Base-by-base conservation (phyloP, 805 yeast species). In the Candida coquimbonensis region DNA sequence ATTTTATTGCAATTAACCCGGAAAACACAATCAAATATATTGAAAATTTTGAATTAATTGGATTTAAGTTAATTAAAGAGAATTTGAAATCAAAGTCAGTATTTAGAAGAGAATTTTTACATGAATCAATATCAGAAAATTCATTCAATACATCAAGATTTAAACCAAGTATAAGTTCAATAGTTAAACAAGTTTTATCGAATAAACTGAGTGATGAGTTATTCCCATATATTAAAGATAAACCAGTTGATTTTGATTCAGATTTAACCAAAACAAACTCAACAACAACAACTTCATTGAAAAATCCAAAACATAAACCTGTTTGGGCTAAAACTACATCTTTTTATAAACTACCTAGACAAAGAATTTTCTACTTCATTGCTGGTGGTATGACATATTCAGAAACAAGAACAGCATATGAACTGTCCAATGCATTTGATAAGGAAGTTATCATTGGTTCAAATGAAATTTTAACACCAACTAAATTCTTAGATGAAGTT, bases 301-400 rank as follows among this genome's bases (percentile, higher is more conserved):
- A 89, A 53, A 83, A 82, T 56, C 80, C 84, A 8, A 72, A 85
- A 37, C 86, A 83, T 54, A 77, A 81, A 50, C 88, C 91, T 0
- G 77, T 83, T 0, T 85, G 93, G 93, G 85, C 88, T 4, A 78
- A 75, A 48, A 67, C 70, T 17, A 60, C 56, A 44, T 43, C 63
- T 5, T 56, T 55, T 40, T 57, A 52, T 36, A 66, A 61, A 39
- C 67, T 66, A 3, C 68, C 71, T 40, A 70, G 80, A 52, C 96
- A 87, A 59, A 70, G 93, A 42, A 70, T 90, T 8, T 77, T 90
- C 52, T 77, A 89, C 46, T 93, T 80, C 58, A 75, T 88, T 26
- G 83, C 95, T 2, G 99, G 99, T 21, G 99, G 98, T 9, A 65
- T 86, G 19, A 87, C 98, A 0, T 78, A 83, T 53, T 76, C 90